Conservation (phyloP, 768 basidiomycete species). For the Zangia roseola region DNA sequence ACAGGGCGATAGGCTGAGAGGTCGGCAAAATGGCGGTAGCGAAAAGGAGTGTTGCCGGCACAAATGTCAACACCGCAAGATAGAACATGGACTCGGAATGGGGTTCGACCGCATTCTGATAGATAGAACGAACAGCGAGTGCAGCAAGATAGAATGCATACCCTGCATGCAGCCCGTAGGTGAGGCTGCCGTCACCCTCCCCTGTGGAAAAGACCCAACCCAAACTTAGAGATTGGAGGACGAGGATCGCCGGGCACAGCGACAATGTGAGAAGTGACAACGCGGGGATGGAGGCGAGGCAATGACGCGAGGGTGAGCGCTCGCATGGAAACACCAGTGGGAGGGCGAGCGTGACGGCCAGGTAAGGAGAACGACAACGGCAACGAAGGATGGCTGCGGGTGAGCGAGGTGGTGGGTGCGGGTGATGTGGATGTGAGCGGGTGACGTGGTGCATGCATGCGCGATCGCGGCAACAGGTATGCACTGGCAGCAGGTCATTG, state of each 20-base stretch:
- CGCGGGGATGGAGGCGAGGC: conserved; percentile 60
- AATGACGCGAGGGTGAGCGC: conserved; percentile 28
- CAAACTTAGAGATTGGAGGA: conserved; percentile 51
- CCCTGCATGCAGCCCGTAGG: conserved; percentile 44
- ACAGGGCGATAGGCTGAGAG: conserved; percentile 34
- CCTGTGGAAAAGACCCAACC: conserved; percentile 42
- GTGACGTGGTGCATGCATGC: too few relatives aligned
- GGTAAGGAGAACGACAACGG: too few relatives aligned
- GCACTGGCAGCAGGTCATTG: too few relatives aligned
- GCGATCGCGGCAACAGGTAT: too few relatives aligned
- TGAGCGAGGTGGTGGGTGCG: too few relatives aligned
- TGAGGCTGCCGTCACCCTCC: conserved; percentile 33
- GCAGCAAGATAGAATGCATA: conserved; percentile 62
- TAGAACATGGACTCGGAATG: conserved; percentile 57
- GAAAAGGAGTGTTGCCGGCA: conserved; percentile 46
- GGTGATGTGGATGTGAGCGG: too few relatives aligned
- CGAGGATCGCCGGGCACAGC: conserved; percentile 44
- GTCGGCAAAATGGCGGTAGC: conserved; percentile 58
- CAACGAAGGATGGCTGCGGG: too few relatives aligned
- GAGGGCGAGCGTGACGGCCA: too few relatives aligned
- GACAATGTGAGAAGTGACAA: too few relatives aligned
- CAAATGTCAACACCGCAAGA: conserved; percentile 52
- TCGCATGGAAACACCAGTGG: too few relatives aligned
- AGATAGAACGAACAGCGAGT: conserved; percentile 51
- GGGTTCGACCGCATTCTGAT: conserved; percentile 39